These are phyloP conservation scores for Martensiomyces pterosporus DNA, from an alignment of 192 early-diverging fungal species.

Conservation along the genomic window DNA sequence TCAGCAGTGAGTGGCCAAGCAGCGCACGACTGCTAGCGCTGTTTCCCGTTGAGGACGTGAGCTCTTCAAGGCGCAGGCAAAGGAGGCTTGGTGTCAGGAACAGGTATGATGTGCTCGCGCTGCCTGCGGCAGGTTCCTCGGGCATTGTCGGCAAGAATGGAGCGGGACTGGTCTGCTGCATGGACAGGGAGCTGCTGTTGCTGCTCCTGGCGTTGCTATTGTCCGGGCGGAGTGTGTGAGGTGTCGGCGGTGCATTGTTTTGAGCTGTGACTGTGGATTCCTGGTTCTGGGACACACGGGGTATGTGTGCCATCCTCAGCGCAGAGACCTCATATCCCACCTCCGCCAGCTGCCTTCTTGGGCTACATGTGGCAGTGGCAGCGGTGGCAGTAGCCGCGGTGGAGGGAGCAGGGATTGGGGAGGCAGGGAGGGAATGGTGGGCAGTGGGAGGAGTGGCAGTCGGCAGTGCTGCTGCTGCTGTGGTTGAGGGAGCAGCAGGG, in stretches of 20 bases:
- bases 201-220: conserved; percentile 1
- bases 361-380: too few species aligned
- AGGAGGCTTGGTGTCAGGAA: conserved; percentile 36
- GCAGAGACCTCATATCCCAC: too few species aligned
- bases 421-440: not conserved
- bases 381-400: conserved; percentile 9
- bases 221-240: too few species aligned
- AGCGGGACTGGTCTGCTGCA: too few species aligned
- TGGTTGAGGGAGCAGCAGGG: not conserved
- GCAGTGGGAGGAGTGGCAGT: not conserved
- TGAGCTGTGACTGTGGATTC: too few species aligned
- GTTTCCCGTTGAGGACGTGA: conserved; percentile 2
- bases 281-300: too few species aligned
- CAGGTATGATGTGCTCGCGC: conserved; percentile 23
- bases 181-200: too few species aligned
- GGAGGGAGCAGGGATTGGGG: conserved; percentile 5
- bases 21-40: conserved; percentile 6
- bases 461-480: not conserved
- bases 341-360: too few species aligned
- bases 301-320: too few species aligned
- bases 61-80: conserved; percentile 45
- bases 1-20: conserved; percentile 41
- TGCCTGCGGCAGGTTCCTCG: not conserved
- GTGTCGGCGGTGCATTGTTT: too few species aligned
- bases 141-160: too few species aligned